These are phyloP conservation scores for Coprinopsis cinerea DNA, from an alignment of 768 basidiomycete genomes.

Conservation along the genomic window DNA sequence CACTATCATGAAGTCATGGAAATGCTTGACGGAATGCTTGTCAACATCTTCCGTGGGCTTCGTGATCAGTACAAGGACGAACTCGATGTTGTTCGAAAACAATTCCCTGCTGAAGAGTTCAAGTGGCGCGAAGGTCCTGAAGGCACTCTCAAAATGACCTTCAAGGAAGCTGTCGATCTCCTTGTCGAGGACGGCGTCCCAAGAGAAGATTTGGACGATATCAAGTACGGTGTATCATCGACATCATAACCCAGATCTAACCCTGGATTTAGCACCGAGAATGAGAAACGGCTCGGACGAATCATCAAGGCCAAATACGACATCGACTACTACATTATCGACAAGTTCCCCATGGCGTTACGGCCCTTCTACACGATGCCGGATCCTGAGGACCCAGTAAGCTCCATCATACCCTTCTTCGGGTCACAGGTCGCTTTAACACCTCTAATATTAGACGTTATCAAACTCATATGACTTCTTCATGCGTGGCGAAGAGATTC, in stretches of 20 bases:
- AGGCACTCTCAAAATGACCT: conserved; percentile 80
- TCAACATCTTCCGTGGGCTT: conserved; percentile 81
- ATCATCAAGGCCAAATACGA: conserved; percentile 90
- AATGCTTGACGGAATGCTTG: conserved; percentile 79
- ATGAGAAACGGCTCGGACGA: conserved; percentile 89
- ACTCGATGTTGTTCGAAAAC: conserved; percentile 73
- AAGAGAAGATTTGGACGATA: conserved; percentile 78
- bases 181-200: conserved; percentile 82
- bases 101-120: conserved; percentile 96
- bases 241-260: not conserved
- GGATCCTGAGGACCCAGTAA: conserved; percentile 82
- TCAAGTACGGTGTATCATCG: conserved; percentile 46
- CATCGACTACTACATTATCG: conserved; percentile 98
- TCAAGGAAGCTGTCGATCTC: conserved; percentile 83
- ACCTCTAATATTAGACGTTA: conserved; percentile 46
- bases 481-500: conserved; percentile 98
- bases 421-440: conserved; percentile 5
- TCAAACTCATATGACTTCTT: conserved; percentile 99
- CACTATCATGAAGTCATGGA: conserved; percentile 99
- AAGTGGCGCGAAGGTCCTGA: conserved; percentile 89
- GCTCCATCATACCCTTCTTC: conserved; percentile 21
- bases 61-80: conserved; percentile 73
- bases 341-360: conserved; percentile 95
- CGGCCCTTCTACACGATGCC: conserved; percentile 99
- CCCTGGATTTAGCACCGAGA: conserved; percentile 65